Evolutionary conservation across 768 basidiomycete genomes (phyloP), one percentile per base, ranked within the genome.

Genomic region (Suillus plorans): DNA sequence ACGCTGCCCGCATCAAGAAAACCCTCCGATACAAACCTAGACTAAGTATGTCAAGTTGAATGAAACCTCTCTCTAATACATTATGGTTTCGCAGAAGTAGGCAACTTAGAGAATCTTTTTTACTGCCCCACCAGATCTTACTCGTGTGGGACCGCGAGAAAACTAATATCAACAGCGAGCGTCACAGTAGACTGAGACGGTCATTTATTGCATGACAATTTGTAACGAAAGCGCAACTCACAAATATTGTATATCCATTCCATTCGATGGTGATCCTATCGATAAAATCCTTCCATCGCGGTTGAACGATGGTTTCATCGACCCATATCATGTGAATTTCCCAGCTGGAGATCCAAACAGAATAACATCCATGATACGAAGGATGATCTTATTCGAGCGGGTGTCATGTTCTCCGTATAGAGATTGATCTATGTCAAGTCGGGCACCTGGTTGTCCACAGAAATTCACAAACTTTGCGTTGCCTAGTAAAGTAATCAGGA

Each of bases 111-210:
- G 25, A 28, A 28, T 28, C 25, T 28, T 28, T 28, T 28, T 28
- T 28, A 28, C 25, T 28, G 25, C 2, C 25, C 25, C 25, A 28
- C 25, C 25, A 28, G 25, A 28, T 28, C 25, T 2, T 28, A 28
- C 25, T 28, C 25, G 25, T 28, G 25, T 25, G 80, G 80, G 22
- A 87, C 84, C 6, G 83, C 81, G 10, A 88, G 71, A 67, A 86
- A 85, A 0, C 80, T 81, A 1, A 88, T 81, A 60, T 85, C 85
- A 2, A 82, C 82, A 22, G 80, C 80, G 5, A 86, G 71, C 41
- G 86, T 71, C 16, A 86, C 82, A 1, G 82, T 83, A 0, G 78
- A 79, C 84, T 86, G 13, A 41, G 20, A n/a, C 2, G 37, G 12
- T n/a, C 6, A n/a, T 45, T 45, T 9, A n/a, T 45, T 45, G 9